Evolutionary conservation across 345 rosid genomes (phyloP).

Genomic region (Erucastrum elatum): DNA sequence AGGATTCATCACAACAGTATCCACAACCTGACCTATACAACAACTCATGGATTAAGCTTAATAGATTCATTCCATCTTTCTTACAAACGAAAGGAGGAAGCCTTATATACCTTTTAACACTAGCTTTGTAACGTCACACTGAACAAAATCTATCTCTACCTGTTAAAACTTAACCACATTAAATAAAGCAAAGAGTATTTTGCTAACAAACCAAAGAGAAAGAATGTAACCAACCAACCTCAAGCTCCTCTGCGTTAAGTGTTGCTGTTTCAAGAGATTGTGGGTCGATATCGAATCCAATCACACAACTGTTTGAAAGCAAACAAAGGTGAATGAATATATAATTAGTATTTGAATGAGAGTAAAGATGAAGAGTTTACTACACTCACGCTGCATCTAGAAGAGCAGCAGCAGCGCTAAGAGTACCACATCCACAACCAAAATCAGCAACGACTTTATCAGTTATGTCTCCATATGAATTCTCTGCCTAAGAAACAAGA

Average conservation of each 20-base stretch:
- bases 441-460: constrained; percentile 85
- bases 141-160: constrained; percentile 80
- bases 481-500: constrained; percentile 66
- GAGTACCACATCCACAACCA: constrained; percentile 94
- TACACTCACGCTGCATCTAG: constrained; percentile 82
- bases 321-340: neutral
- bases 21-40: constrained; percentile 57
- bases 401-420: constrained; percentile 85
- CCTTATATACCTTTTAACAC: constrained; percentile 59
- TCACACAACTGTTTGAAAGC: constrained; percentile 54
- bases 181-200: constrained; percentile 8
- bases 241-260: constrained; percentile 76
- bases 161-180: constrained; percentile 40
- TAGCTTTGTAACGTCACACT: constrained; percentile 63
- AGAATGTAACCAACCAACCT: constrained; percentile 46
- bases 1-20: constrained; percentile 93
- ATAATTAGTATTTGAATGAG: neutral
- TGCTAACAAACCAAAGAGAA: neutral
- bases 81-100: neutral
- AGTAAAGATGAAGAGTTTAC: neutral
- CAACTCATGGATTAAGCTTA: neutral
- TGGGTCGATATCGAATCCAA: constrained; percentile 79
- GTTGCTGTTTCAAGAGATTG: constrained; percentile 76
- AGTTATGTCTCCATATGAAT: constrained; percentile 77
- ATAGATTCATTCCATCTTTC: neutral